Base-by-base conservation (phyloP, 2,329 filamentous ascomycete genomes). In the Dryadomyces sulphureus region DNA sequence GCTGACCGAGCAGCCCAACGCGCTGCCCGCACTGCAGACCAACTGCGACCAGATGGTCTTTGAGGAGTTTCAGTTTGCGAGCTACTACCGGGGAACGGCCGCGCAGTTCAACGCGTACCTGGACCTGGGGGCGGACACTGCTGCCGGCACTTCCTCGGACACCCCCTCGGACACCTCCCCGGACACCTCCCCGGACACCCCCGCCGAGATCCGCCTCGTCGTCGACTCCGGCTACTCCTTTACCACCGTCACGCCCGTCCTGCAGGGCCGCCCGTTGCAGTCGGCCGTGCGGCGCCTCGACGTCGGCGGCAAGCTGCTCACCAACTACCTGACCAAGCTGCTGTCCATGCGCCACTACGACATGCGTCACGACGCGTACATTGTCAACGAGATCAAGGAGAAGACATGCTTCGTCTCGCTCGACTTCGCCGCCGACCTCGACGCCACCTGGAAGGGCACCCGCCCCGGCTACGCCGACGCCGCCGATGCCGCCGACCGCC, bases 31-130 rank as follows among this genome's bases (percentile, higher is more conserved):
- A 12, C 65, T 98, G 52, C 88, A 95, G 62, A 77, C 81, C 35
- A 92, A 95, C 60, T 88, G 86, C 55, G 92, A 98, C 58, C 90
- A 98, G 66, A 87, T 98, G 58, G 77, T 96, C 1, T 96, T 98
- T 67, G 92, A 98, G 59, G 89, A 96, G 60, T 98, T 92, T 66
- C 86, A 86, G 2, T 98, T 98, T 62, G 76, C 81, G 11, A 82
- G 84, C 53, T 94, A 94, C 64, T 83, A 82, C 53, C 77, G 92
- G 50, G 80, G 77, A 48, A 68, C 84, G 87, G 86, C 77, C 0
- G 73, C 86, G 6, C 70, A 76, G 0, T 73, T 94, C 48, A 90
- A 89, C 56, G 83, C 87, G 9, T 94, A 90, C 65, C 83, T 87
- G 56, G 81, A 92, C 49, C 9, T 49, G 9, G 38, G 16, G 14